Evolutionary conservation across 2,329 filamentous ascomycete genomes (phyloP).

Genomic region (Fusarium zealandicum): DNA sequence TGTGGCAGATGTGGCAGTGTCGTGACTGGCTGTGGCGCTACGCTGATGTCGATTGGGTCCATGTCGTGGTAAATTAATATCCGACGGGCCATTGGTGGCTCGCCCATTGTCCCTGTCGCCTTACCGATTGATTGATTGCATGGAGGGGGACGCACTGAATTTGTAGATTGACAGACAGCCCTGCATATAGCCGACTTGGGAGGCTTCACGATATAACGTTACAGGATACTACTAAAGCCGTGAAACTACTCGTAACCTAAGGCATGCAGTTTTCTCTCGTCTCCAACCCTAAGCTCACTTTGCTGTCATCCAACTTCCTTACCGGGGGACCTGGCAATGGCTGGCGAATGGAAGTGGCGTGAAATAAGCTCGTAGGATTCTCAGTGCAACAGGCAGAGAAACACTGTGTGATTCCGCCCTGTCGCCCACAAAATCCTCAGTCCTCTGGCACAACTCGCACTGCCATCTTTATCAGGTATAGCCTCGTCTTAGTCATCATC

Average conservation of each 20-base stretch:
- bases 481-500: constrained; percentile 45
- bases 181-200: background rate
- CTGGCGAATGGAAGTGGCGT: constrained; percentile 33
- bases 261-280: background rate
- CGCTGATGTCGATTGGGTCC: constrained; percentile 31
- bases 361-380: constrained; percentile 36
- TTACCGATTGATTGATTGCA: constrained; percentile 16
- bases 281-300: background rate
- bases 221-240: background rate
- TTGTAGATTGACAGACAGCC: background rate
- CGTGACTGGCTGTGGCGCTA: constrained; percentile 25
- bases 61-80: constrained; percentile 24
- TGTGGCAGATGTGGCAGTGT: constrained; percentile 26
- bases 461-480: constrained; percentile 39
- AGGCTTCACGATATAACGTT: background rate
- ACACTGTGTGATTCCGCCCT: constrained; percentile 26
- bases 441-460: constrained; percentile 41
- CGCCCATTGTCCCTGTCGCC: constrained; percentile 13
- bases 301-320: background rate
- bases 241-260: background rate
- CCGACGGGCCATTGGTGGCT: constrained; percentile 23
- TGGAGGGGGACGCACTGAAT: background rate
- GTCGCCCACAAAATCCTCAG: background rate
- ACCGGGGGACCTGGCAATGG: constrained; percentile 1
- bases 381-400: constrained; percentile 7